These are phyloP conservation scores for Cercospora sojina DNA, from an alignment of 2,329 filamentous ascomycete genomes.

Conservation along the genomic window DNA sequence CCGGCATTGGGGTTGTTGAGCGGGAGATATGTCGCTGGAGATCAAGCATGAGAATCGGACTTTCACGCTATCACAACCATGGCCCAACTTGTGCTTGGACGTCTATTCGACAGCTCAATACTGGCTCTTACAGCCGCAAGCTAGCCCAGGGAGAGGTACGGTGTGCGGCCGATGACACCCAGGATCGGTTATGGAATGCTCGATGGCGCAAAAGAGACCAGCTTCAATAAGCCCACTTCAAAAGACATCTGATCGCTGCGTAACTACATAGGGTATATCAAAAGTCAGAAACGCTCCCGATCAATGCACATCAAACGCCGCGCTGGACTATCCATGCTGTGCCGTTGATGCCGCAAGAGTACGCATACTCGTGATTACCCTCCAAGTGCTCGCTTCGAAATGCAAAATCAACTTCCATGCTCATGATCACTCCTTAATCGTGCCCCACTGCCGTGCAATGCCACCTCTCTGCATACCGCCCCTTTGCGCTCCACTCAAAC, in stretches of 20 bases:
- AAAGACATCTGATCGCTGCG: not conserved
- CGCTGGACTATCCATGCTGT: conserved; percentile 6
- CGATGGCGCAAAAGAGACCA: not conserved
- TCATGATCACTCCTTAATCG: conserved; percentile 23
- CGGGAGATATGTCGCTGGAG: too few species aligned
- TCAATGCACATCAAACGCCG: not conserved
- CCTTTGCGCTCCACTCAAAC: conserved; percentile 19
- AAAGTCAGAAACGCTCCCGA: not conserved
- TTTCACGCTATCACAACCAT: too few species aligned
- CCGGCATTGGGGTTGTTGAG: not conserved
- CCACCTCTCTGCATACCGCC: conserved; percentile 16
- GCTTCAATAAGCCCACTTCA: not conserved
- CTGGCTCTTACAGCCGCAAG: not conserved
- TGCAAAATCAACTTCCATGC: not conserved
- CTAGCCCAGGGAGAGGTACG: too few species aligned
- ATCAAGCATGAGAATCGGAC: too few species aligned
- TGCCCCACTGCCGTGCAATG: conserved; percentile 24
- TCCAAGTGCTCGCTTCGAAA: not conserved
- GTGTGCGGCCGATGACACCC: too few species aligned
- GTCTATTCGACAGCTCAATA: too few species aligned
- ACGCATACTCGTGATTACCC: not conserved
- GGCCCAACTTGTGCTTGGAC: too few species aligned
- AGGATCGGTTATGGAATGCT: too few species aligned
- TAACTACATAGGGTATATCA: conserved; percentile 10
- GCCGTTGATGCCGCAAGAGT: conserved; percentile 4